A percentile compares a stretch with the other conserved stretches of the same genome.
phyloP scores from a whole-genome alignment of 148 eudicot species.

The Persicaria maculosa region DNA sequence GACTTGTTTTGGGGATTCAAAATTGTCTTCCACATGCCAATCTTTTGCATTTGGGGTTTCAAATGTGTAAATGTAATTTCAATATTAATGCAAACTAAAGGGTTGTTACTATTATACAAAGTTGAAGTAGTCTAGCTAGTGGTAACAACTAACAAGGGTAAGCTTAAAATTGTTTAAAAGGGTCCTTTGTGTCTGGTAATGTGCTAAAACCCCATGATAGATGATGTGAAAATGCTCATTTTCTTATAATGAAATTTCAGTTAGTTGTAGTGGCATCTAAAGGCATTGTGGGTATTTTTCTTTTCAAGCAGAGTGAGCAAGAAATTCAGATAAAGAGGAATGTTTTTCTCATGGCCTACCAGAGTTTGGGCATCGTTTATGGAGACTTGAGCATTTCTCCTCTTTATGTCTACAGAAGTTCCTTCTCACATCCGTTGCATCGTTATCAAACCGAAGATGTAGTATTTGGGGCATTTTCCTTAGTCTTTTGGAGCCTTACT shows the following conservation, averaged over 20 bases:
- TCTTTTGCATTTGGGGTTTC: not conserved
- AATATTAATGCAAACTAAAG: too few species aligned
- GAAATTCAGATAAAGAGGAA: not conserved
- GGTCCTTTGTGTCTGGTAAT: not conserved
- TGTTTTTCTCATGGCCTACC: slow-evolving; percentile 38
- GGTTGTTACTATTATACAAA: too few species aligned
- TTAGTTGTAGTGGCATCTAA: not conserved
- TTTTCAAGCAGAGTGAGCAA: not conserved
- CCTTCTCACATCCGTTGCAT: slow-evolving; percentile 48
- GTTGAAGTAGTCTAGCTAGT: too few species aligned
- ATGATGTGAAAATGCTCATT: not conserved
- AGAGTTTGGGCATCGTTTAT: slow-evolving; percentile 67
- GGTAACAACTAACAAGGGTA: not conserved
- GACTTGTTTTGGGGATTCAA: not conserved
- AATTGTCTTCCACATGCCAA: not conserved
- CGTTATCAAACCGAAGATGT: slow-evolving; percentile 54
- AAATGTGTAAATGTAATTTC: too few species aligned
- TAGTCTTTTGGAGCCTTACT: slow-evolving; percentile 62
- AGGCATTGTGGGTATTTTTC: not conserved
- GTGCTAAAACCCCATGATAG: not conserved
- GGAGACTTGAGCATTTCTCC: slow-evolving; percentile 73
- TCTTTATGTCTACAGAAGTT: slow-evolving; percentile 57
- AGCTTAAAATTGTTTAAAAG: not conserved
- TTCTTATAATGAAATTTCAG: not conserved
- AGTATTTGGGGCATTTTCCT: slow-evolving; percentile 55